These are phyloP conservation scores for Phytophthora citrophthora DNA, from an alignment of 352 stramenopile genomes.

Conservation along the genomic window DNA sequence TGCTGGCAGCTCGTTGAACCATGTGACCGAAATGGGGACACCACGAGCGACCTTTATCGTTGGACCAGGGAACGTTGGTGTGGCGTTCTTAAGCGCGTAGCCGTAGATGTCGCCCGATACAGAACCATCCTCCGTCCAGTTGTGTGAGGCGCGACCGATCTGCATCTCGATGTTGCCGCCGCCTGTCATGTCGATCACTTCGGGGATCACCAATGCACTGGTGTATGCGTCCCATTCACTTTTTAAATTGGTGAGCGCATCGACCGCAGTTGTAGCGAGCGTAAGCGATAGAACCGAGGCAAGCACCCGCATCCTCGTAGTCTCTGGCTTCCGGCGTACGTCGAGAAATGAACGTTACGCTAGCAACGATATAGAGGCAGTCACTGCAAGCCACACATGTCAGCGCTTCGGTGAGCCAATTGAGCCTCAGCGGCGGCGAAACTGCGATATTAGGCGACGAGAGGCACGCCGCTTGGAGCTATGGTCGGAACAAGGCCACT, in stretches of 20 bases:
- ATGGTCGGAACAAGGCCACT: not conserved
- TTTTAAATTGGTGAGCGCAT: conserved; percentile 40
- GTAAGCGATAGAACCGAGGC: not conserved
- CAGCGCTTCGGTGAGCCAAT: conserved; percentile 8
- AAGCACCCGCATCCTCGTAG: conserved; percentile 5
- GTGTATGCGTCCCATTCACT: conserved; percentile 46
- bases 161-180: conserved; percentile 54
- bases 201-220: conserved; percentile 38
- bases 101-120: conserved; percentile 50
- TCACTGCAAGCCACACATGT: not conserved
- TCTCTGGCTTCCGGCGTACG: conserved; percentile 3
- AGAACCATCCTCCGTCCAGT: conserved; percentile 54
- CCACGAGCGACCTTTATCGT: conserved; percentile 56
- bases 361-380: not conserved
- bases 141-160: conserved; percentile 48
- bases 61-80: conserved; percentile 51
- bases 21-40: conserved; percentile 52
- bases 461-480: conserved; percentile 10
- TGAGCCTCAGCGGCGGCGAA: conserved; percentile 3
- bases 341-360: conserved; percentile 17
- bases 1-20: conserved; percentile 58
- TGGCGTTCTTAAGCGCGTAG: conserved; percentile 47
- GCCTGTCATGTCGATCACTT: conserved; percentile 51
- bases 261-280: not conserved
- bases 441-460: conserved; percentile 3